A percentile compares a stretch with the other conserved stretches of the same genome.
These are phyloP conservation scores for Hypomyces perniciosus DNA, from an alignment of 2,329 filamentous ascomycete genomes.

Conservation along the genomic window DNA sequence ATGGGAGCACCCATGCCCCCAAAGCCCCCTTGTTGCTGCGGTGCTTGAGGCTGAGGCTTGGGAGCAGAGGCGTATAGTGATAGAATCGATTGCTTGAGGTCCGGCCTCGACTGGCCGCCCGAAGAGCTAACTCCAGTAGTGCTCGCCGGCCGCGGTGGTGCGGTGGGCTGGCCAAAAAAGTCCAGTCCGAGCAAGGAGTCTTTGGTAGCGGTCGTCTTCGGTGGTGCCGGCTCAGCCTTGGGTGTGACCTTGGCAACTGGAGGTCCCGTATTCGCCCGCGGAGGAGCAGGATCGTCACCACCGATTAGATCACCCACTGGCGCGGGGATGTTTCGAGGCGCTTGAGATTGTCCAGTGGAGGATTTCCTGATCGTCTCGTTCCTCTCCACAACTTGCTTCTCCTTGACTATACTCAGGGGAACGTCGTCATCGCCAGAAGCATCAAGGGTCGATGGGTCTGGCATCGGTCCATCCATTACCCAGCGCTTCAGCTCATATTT, in stretches of 20 bases:
- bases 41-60: constrained; percentile 59
- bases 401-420: constrained; percentile 55
- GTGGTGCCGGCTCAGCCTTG: constrained; percentile 58
- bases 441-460: constrained; percentile 84
- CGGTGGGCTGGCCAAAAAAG: constrained; percentile 72
- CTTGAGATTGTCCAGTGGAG: constrained; percentile 40
- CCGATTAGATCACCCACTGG: constrained; percentile 76
- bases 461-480: constrained; percentile 97
- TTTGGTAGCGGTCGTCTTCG: constrained; percentile 65
- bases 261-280: constrained; percentile 69
- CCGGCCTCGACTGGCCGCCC: constrained; percentile 69
- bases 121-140: constrained; percentile 59
- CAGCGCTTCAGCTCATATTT: constrained; percentile 99
- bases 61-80: constrained; percentile 86
- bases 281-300: constrained; percentile 61
- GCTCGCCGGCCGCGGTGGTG: constrained; percentile 76
- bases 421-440: constrained; percentile 81
- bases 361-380: constrained; percentile 57
- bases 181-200: constrained; percentile 90
- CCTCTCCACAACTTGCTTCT: constrained; percentile 58
- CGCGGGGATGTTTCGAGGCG: constrained; percentile 29
- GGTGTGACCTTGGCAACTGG: constrained; percentile 50
- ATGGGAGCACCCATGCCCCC: constrained; percentile 59
- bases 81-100: constrained; percentile 94
- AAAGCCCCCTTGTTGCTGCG: constrained; percentile 50